Evolutionary conservation across 1,139 yeast genomes (phyloP).

Genomic region (Saccharomyces uvarum): DNA sequence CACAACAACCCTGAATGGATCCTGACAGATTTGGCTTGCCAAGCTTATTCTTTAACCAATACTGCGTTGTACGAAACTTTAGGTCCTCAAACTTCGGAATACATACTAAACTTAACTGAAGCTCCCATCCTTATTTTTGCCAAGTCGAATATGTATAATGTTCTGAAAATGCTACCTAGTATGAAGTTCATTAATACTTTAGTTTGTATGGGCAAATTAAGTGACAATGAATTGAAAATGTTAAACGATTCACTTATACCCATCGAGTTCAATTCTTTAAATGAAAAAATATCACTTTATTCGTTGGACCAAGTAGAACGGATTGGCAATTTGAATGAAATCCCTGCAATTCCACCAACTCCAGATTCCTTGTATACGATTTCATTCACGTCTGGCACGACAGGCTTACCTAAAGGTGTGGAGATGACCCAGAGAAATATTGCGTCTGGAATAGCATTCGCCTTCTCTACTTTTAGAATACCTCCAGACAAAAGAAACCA

Average conservation of each 20-base stretch:
- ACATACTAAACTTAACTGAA: constrained; percentile 50
- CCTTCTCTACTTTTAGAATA: constrained; percentile 20
- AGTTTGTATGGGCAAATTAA: constrained; percentile 47
- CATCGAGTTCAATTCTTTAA: constrained; percentile 12
- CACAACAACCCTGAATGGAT: constrained; percentile 56
- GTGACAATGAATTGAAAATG: constrained; percentile 32
- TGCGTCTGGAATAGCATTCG: constrained; percentile 41
- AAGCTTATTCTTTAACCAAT: constrained; percentile 42
- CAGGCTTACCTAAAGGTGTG: constrained; percentile 74
- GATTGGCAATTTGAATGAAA: constrained; percentile 45
- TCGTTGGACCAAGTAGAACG: constrained; percentile 47
- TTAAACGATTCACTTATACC: constrained; percentile 22
- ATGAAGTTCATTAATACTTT: constrained; percentile 38
- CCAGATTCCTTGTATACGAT: constrained; percentile 55
- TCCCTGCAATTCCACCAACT: constrained; percentile 42
- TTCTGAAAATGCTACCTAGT: constrained; percentile 37
- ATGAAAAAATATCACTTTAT: constrained; percentile 32
- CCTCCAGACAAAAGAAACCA: constrained; percentile 13
- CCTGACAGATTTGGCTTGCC: constrained; percentile 52
- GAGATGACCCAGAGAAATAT: constrained; percentile 48
- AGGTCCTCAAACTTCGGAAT: constrained; percentile 52
- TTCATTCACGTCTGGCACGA: constrained; percentile 73
- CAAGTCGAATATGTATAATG: constrained; percentile 39
- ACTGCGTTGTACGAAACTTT: constrained; percentile 62
- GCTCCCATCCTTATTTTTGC: constrained; percentile 49